Conservation (phyloP, 805 yeast genomes). For the Clavispora fructus region DNA sequence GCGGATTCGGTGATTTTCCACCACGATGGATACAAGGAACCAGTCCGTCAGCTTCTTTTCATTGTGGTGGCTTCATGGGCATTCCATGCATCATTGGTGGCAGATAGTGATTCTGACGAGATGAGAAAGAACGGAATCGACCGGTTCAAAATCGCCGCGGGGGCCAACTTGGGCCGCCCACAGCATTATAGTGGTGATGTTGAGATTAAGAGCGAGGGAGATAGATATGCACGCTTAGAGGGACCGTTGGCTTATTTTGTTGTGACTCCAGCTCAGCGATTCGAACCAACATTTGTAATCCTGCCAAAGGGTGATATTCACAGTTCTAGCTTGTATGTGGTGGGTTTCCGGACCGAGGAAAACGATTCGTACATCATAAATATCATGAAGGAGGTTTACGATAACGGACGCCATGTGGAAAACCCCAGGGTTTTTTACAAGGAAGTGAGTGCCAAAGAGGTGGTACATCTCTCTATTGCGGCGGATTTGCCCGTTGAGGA, state of each 20-base stretch:
- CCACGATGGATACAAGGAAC: constrained; percentile 14
- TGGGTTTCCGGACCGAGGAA: constrained; percentile 37
- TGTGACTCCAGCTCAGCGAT: constrained; percentile 47
- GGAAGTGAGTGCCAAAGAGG: constrained; percentile 22
- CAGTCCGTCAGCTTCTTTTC: constrained; percentile 24
- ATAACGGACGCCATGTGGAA: constrained; percentile 48
- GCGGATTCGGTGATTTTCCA: constrained; percentile 18
- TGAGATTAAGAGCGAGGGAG: not conserved
- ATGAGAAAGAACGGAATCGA: constrained; percentile 58
- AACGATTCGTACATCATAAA: constrained; percentile 38
- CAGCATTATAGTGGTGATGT: constrained; percentile 48
- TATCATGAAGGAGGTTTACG: constrained; percentile 53
- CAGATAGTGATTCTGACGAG: constrained; percentile 69
- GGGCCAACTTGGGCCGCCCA: constrained; percentile 41
- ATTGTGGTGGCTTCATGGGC: constrained; percentile 78
- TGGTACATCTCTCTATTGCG: constrained; percentile 13
- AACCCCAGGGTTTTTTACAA: constrained; percentile 47
- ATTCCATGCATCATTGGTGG: constrained; percentile 80
- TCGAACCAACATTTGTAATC: constrained; percentile 58
- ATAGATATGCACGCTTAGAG: not conserved
- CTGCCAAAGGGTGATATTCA: constrained; percentile 54
- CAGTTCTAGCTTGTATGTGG: constrained; percentile 37
- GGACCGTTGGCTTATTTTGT: constrained; percentile 58
- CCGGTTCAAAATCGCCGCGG: constrained; percentile 69
- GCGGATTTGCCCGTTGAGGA: constrained; percentile 13